Base-by-base conservation (phyloP, 2,329 filamentous ascomycete species). In the Trichoderma koningii region DNA sequence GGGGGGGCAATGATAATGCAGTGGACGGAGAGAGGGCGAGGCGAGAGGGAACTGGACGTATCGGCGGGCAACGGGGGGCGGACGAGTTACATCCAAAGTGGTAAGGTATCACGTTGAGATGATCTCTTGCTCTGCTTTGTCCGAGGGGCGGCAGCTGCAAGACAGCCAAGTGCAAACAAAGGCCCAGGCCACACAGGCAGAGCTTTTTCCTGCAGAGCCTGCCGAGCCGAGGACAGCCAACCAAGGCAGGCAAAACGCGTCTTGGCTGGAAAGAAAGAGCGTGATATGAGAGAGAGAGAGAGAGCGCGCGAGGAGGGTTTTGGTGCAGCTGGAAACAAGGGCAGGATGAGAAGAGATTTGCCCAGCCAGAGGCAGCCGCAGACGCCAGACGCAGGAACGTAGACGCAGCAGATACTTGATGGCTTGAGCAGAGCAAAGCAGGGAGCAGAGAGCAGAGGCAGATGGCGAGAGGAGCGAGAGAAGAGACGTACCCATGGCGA, bases 1-100 rank as follows among this genome's bases (percentile, higher is more conserved):
- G 76, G 76, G 57, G 52, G 75, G 76, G 73, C 71, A 71, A 66
- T 70, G 72, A 74, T 72, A 74, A 76, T 74, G 69, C 73, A 75
- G 69, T 68, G 51, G 19, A 72, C 70, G 68, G 69, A 71, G 72
- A 71, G 73, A 71, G 71, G 71, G 71, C 67, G 71, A 73, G 70
- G 70, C 69, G 71, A 74, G 69, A 71, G 70, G 70, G 70, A 70
- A 69, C 34, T 38, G 68, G 69, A 67, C 65, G 72, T 69, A 68
- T 71, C 68, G 71, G 70, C 63, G 68, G 72, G 71, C 69, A 71
- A 72, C 69, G 72, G 72, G 52, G 69, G 69, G 69, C 69, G 68
- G 34, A 70, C 68, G 69, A 74, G 72, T 72, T 74, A 73, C 73
- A 74, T 74, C 71, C 72, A 72, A 70, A 69, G 69, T 74, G 70